A percentile compares a stretch with the other conserved stretches of the same genome.
These are phyloP conservation scores for Penicillium sp. DNA, from an alignment of 2,329 filamentous ascomycete genomes.

Conservation along the genomic window DNA sequence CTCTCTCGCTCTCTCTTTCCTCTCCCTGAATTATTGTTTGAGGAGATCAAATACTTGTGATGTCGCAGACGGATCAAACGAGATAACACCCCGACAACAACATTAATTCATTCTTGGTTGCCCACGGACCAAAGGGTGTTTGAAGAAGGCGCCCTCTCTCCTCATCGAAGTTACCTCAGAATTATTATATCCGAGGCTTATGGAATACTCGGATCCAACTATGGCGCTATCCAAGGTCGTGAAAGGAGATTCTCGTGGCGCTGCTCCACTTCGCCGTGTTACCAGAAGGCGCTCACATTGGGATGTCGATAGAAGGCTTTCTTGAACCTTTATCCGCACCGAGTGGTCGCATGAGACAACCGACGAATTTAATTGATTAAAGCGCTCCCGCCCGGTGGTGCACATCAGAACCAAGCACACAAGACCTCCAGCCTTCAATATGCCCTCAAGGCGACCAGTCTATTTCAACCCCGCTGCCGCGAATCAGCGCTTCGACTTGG, in stretches of 20 bases:
- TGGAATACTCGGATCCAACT: background rate
- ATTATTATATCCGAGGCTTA: background rate
- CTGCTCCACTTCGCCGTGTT: background rate
- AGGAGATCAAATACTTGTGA: too few species aligned
- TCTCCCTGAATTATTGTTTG: too few species aligned
- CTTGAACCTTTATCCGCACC: background rate
- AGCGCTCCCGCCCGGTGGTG: background rate
- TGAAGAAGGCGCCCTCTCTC: background rate
- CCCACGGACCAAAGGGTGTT: background rate
- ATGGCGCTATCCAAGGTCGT: background rate
- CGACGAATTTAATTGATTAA: background rate
- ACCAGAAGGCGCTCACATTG: background rate
- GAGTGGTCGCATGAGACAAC: background rate
- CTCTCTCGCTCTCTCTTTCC: too few species aligned
- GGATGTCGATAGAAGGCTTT: background rate
- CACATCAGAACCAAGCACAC: background rate
- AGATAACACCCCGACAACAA: too few species aligned
- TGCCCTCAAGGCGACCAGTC: slow-evolving; percentile 29
- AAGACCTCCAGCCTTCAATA: slow-evolving; percentile 1
- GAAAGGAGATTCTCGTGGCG: background rate
- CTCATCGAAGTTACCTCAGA: background rate
- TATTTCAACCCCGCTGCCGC: slow-evolving; percentile 31
- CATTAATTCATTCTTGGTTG: background rate
- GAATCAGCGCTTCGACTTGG: slow-evolving; percentile 16
- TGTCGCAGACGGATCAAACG: too few species aligned